Conservation (phyloP, 805 yeast species). For the Barnettozyma wickerhamii region DNA sequence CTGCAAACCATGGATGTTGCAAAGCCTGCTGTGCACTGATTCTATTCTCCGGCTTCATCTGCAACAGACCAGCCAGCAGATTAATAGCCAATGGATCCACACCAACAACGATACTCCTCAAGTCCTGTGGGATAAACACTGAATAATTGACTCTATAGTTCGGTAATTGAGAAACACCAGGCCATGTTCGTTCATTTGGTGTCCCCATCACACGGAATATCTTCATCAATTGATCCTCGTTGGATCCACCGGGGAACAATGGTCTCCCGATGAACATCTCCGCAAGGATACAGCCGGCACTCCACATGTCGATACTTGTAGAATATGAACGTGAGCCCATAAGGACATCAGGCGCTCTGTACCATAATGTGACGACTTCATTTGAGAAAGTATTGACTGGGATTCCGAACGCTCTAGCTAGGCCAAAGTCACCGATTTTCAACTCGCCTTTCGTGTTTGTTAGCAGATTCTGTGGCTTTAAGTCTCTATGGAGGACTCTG, state of each 20-base stretch:
- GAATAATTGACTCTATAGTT: conserved; percentile 84
- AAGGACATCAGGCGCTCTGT: conserved; percentile 94
- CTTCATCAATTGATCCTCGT: conserved; percentile 90
- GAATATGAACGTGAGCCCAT: conserved; percentile 94
- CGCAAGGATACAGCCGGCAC: conserved; percentile 96
- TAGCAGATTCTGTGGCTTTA: conserved; percentile 92
- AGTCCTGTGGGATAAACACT: conserved; percentile 83
- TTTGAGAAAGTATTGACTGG: conserved; percentile 97
- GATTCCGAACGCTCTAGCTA: conserved; percentile 96
- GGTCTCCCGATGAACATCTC: conserved; percentile 99
- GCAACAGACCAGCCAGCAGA: conserved; percentile 67
- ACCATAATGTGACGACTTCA: conserved; percentile 98
- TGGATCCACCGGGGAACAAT: conserved; percentile 91
- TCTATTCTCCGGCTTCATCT: conserved; percentile 92
- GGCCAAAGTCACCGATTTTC: conserved; percentile 93
- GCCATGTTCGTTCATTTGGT: conserved; percentile 95
- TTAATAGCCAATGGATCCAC: conserved; percentile 83
- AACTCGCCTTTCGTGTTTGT: conserved; percentile 87
- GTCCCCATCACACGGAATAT: conserved; percentile 95
- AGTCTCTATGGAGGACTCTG: conserved; percentile 65
- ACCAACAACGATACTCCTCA: conserved; percentile 69
- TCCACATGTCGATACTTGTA: conserved; percentile 97
- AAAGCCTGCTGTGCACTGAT: conserved; percentile 92
- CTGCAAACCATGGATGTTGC: conserved; percentile 88
- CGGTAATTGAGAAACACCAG: conserved; percentile 87